Evolutionary conservation across 2,329 filamentous ascomycete genomes (phyloP), one percentile per base, ranked within the genome.

Genomic region (Talaromyces rugulosus): DNA sequence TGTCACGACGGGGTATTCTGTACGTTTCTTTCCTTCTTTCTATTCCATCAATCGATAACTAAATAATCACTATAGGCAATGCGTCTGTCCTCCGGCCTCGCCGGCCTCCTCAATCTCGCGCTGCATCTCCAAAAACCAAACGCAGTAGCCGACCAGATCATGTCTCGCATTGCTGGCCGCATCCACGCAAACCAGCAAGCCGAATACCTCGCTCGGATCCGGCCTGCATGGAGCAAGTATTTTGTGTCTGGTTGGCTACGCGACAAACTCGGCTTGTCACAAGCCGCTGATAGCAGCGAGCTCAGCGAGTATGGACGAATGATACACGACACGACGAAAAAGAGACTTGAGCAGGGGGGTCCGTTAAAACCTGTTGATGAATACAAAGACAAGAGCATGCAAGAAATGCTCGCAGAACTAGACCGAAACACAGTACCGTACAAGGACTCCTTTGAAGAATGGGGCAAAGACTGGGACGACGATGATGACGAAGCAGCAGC

Each of bases 211-310:
- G 30, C 28, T 3, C 3, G 8, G 12, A 54, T 62, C 28, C 55
- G 55, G 8, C 33, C 1, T 44, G 60, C 55, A 14, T 62, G 55
- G 60, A 54, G 33, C 16, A 50, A 54, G 53, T 62, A 62, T 50
- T 62, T 52, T n/a, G 3, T 31, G 1, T 58, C 55, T 58, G 60
- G 60, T n/a, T 50, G 60, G 55, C 28, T 62, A 14, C 60, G 60
- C 2, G 50, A 58, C 0, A 58, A 55, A 40, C 28, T 62, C 28
- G 60, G 34, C 40, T 11, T 61, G 11, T 2, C 36, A 14, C 23
- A 23, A 2, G 23, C 23, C 23, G 44, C 12, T 4, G 27, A 33
- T n/a, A 18, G 54, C 1, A 3, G 58, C 18, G 55, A 62, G 18
- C 50, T 62, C 18, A 58, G 47, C 18, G 23, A 54, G 28, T 58